Evolutionary conservation across 441 rosid genomes (phyloP), one percentile per base, ranked within the genome.

Genomic region (Erodium chrysanthum): DNA sequence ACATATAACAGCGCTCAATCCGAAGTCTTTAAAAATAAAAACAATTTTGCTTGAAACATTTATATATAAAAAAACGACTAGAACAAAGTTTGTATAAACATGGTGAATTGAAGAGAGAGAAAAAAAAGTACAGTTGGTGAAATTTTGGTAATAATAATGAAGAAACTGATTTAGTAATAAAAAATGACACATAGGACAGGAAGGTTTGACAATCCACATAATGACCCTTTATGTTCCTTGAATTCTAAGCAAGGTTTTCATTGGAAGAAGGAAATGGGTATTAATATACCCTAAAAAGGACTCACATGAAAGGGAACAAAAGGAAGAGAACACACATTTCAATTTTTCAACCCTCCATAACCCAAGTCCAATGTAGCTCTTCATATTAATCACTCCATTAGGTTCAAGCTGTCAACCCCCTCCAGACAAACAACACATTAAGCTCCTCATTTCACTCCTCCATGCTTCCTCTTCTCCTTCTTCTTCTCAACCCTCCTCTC

Each of bases 241-340:
- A 75, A 70, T 76, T 86, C 79, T 69, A 86, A 86, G 91, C 64
- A 72, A 83, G 33, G 2, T 73, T 73, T 58, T 81, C 78, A 81
- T 83, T 83, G 78, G 70, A 73, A 78, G 77, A 29, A 2, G 33
- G 33, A 29, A 29, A 29, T 29, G 71, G 68, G 78, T 75, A 71
- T 74, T 75, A 65, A 73, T 77, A 73, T 71, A 70, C 73, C 76
- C 67, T 71, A 74, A 79, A 76, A 73, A 75, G 78, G 68, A 50
- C 33, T 61, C 64, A 69, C 76, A 74, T 77, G 77, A 72, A 72
- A 68, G 59, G 62, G 60, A 69, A 60, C 64, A 17, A 23, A 15
- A 23, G 33, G 46, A 31, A 31, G 20, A 64, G 27, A 44, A 21
- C 33, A 22, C 14, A 54, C 21, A 20, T 67, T 60, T 25, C 54